phyloP scores from a whole-genome alignment of 257 asterid species.

The Cinchona pubescens region DNA sequence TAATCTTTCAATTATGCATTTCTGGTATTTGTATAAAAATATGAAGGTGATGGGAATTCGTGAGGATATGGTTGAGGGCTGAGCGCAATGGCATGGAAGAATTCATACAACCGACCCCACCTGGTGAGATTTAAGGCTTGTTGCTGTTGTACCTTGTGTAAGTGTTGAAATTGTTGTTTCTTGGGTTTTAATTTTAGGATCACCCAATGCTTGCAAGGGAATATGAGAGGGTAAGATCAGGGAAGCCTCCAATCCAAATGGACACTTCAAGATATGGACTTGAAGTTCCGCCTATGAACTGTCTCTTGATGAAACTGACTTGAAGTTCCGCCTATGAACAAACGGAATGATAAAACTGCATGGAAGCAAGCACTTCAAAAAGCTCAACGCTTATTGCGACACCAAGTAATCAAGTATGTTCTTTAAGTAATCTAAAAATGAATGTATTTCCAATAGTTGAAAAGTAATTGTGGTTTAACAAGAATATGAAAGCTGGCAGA shows the following conservation, averaged over 20 bases:
- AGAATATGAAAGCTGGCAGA: background rate
- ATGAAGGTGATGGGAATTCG: too few species aligned
- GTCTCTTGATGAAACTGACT: slow-evolving; percentile 82
- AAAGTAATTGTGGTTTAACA: background rate
- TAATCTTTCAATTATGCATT: too few species aligned
- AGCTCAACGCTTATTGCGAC: slow-evolving; percentile 90
- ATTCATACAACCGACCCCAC: too few species aligned
- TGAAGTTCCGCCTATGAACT: slow-evolving; percentile 71
- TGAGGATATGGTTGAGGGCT: too few species aligned
- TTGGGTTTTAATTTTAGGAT: slow-evolving; percentile 40
- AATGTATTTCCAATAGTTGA: background rate
- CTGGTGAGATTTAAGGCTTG: too few species aligned
- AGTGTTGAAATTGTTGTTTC: background rate
- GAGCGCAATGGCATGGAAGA: too few species aligned
- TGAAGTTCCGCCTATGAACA: slow-evolving; percentile 63
- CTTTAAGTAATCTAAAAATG: background rate
- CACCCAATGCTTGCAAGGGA: slow-evolving; percentile 97
- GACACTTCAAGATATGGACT: slow-evolving; percentile 89
- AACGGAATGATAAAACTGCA: slow-evolving; percentile 85
- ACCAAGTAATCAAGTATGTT: slow-evolving; percentile 83
- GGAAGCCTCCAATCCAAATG: slow-evolving; percentile 84
- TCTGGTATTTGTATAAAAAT: too few species aligned
- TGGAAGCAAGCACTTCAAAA: slow-evolving; percentile 85
- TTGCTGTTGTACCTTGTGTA: background rate
- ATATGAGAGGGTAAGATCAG: slow-evolving; percentile 91